These are phyloP conservation scores for Panaeolus cyanescens DNA, from an alignment of 768 basidiomycete genomes.

Conservation along the genomic window DNA sequence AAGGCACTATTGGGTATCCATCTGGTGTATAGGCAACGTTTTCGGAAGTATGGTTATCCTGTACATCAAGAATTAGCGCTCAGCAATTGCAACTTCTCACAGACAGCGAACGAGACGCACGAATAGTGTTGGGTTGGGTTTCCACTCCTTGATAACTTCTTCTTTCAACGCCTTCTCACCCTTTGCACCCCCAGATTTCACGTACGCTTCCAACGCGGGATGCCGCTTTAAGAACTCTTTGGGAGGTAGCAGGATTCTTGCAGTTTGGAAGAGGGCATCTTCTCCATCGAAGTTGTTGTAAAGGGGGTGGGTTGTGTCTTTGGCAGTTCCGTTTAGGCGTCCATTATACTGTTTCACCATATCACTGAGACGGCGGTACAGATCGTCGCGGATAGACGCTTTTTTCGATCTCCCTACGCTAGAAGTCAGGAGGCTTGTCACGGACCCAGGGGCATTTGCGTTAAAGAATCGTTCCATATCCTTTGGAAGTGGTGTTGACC, in stretches of 20 bases:
- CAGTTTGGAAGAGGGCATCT: slow-evolving; percentile 8
- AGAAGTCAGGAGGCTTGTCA: too few species aligned
- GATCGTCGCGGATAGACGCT: neutral
- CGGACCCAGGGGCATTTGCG: slow-evolving; percentile 6
- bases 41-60: neutral
- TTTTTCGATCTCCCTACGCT: too few species aligned
- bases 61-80: neutral
- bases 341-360: too few species aligned
- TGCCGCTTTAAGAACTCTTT: slow-evolving; percentile 11
- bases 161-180: neutral
- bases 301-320: too few species aligned
- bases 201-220: slow-evolving; percentile 4
- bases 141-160: slow-evolving; percentile 17
- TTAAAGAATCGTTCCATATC: slow-evolving; percentile 12
- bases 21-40: neutral
- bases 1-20: slow-evolving; percentile 10
- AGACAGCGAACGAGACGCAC: too few species aligned
- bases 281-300: slow-evolving; percentile 15
- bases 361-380: too few species aligned
- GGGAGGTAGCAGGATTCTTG: slow-evolving; percentile 16
- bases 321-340: neutral
- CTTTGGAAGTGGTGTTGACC: slow-evolving; percentile 19
- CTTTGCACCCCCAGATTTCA: neutral
- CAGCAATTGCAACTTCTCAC: neutral
- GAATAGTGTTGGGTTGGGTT: slow-evolving; percentile 20